Percentiles rank a stretch among this genome's conserved stretches.
Conservation (phyloP, 2,329 filamentous ascomycete species). For the Nothomitra cinnamomea region DNA sequence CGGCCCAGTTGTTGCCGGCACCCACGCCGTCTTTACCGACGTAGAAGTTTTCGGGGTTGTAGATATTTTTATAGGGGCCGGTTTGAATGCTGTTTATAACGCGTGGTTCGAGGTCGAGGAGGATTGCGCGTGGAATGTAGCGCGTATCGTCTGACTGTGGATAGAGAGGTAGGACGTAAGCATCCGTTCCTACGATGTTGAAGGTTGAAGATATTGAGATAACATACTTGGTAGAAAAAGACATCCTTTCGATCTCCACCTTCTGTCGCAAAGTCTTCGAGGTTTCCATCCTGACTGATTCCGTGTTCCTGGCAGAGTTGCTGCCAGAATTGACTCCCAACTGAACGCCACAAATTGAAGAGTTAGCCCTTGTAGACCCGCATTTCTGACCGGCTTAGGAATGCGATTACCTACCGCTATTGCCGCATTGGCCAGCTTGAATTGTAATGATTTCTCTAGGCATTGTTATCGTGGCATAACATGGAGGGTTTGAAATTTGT, state of each 20-base stretch:
- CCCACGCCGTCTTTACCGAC: slow-evolving; percentile 85
- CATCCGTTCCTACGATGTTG: neutral
- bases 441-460: slow-evolving; percentile 89
- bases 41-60: slow-evolving; percentile 99
- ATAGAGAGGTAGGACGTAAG: neutral
- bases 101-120: slow-evolving; percentile 86
- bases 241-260: slow-evolving; percentile 97
- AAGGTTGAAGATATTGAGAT: neutral
- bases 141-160: slow-evolving; percentile 85
- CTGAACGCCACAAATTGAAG: slow-evolving; percentile 27
- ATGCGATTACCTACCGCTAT: slow-evolving; percentile 62
- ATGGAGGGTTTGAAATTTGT: neutral
- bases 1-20: slow-evolving; percentile 96
- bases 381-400: slow-evolving; percentile 11
- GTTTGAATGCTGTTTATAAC: slow-evolving; percentile 88
- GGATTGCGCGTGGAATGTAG: slow-evolving; percentile 90
- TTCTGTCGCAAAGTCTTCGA: slow-evolving; percentile 95
- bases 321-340: slow-evolving; percentile 97
- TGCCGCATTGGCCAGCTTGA: slow-evolving; percentile 97
- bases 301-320: slow-evolving; percentile 96
- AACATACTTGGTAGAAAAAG: slow-evolving; percentile 70
- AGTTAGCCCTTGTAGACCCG: neutral
- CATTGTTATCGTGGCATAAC: slow-evolving; percentile 2
- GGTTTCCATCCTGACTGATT: slow-evolving; percentile 91
- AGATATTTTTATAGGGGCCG: slow-evolving; percentile 93